Evolutionary conservation across 225 moss, liverwort and hornwort genomes (phyloP).

Genomic region (Physcomitrellopsis africana): DNA sequence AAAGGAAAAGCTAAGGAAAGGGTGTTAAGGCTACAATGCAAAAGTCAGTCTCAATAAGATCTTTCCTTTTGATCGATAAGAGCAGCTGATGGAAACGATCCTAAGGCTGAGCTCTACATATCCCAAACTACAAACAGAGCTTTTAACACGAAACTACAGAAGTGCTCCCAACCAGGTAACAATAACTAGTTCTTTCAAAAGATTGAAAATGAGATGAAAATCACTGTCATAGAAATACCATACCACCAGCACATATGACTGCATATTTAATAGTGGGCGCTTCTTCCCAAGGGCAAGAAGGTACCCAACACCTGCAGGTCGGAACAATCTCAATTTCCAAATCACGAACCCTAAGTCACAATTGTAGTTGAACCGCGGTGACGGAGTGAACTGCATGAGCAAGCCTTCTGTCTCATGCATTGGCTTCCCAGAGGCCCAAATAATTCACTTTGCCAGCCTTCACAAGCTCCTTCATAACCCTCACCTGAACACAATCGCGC

Average conservation of each 20-base stretch:
- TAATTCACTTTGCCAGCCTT: constrained; percentile 45
- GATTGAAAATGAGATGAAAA: background rate
- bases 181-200: constrained; percentile 10
- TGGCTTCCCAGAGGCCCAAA: constrained; percentile 48
- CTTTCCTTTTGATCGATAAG: constrained; percentile 40
- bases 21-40: constrained; percentile 35
- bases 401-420: constrained; percentile 42
- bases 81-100: constrained; percentile 34
- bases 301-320: constrained; percentile 36
- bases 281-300: constrained; percentile 21
- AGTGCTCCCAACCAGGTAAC: background rate
- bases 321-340: constrained; percentile 45
- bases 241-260: background rate
- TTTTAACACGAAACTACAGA: background rate
- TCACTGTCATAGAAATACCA: constrained; percentile 20
- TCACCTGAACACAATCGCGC: constrained; percentile 30
- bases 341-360: constrained; percentile 46
- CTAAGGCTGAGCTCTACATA: constrained; percentile 49
- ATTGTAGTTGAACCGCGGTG: constrained; percentile 45
- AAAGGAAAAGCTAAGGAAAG: constrained; percentile 21
- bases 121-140: constrained; percentile 17
- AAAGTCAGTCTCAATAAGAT: constrained; percentile 41
- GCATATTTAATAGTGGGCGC: background rate
- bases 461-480: constrained; percentile 49
- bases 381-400: constrained; percentile 45